phyloP scores from a whole-genome alignment of 495 filamentous ascomycete genomes.

The Penicillium antarcticum region DNA sequence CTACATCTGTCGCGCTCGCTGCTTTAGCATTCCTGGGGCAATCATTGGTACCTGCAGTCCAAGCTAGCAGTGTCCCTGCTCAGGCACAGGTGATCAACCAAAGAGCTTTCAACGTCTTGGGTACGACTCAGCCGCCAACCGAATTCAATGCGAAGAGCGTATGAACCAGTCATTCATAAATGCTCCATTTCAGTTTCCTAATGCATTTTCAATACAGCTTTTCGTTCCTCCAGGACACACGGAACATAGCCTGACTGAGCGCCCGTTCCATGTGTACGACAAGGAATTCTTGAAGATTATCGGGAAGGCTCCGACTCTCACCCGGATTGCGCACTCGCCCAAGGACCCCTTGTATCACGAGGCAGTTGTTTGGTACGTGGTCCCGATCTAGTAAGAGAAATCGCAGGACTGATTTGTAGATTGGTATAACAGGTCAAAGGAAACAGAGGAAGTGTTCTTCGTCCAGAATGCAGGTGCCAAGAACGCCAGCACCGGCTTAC shows the following conservation, averaged over 20 bases:
- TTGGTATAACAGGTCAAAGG: constrained; percentile 26
- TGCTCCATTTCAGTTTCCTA: background rate
- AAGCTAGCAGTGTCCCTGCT: constrained; percentile 4
- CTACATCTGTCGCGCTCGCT: no score
- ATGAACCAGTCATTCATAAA: background rate
- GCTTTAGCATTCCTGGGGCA: no score
- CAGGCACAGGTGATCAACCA: constrained; percentile 20
- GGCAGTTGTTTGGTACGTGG: constrained; percentile 46
- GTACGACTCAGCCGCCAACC: constrained; percentile 10
- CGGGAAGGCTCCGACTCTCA: constrained; percentile 12
- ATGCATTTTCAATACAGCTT: constrained; percentile 1
- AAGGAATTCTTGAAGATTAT: constrained; percentile 20
- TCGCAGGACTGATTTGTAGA: background rate
- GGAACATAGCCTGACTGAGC: constrained; percentile 24
- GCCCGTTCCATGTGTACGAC: constrained; percentile 22
- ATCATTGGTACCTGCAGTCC: no score
- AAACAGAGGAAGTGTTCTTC: constrained; percentile 51
- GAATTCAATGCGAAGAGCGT: constrained; percentile 19
- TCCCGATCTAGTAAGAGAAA: background rate
- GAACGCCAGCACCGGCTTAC: constrained; percentile 44
- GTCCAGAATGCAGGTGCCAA: constrained; percentile 47
- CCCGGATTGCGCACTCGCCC: constrained; percentile 16
- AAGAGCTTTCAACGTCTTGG: constrained; percentile 17
- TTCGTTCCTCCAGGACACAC: constrained; percentile 19
- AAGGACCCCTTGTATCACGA: constrained; percentile 49